Conservation (phyloP, 1,284 basidiomycete species). For the Ceratobasidium theobromae region DNA sequence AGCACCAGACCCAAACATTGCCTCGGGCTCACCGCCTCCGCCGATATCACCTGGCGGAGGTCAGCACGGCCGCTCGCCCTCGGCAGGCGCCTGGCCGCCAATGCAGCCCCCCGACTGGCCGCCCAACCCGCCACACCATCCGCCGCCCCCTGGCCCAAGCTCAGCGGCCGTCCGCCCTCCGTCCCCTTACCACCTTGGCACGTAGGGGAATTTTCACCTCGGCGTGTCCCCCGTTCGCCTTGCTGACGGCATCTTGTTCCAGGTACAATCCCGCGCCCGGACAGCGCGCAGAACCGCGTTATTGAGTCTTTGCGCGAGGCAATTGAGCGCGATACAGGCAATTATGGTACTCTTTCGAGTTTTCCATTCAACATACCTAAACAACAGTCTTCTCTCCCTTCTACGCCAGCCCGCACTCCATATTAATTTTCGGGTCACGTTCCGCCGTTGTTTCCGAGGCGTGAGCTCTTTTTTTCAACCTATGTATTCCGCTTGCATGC, state of each 20-base stretch:
- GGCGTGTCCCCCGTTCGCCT: too few relatives aligned
- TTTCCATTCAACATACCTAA: conserved; percentile 22
- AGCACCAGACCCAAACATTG: neutral
- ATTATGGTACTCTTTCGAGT: neutral
- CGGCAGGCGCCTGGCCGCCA: conserved; percentile 7
- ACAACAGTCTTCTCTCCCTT: neutral
- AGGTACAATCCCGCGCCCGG: conserved; percentile 14
- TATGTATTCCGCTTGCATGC: neutral
- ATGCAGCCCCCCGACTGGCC: conserved; percentile 25
- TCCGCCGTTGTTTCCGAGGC: neutral
- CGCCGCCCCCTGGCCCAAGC: conserved; percentile 10
- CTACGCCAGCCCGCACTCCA: neutral
- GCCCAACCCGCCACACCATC: conserved; percentile 7
- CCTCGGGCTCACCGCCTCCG: conserved; percentile 15
- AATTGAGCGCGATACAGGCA: neutral
- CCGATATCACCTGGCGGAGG: conserved; percentile 11
- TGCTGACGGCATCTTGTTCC: too few relatives aligned
- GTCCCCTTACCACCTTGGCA: conserved; percentile 26
- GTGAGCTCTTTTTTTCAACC: neutral
- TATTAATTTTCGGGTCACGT: neutral
- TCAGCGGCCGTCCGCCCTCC: conserved; percentile 12
- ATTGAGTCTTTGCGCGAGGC: neutral
- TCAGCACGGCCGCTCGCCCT: conserved; percentile 20
- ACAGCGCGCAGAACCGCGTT: conserved; percentile 15
- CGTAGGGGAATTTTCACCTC: conserved; percentile 11